Evolutionary conservation across 106 monocot genomes (phyloP), one percentile per base, ranked within the genome.

Genomic region (Platanthera zijinensis): DNA sequence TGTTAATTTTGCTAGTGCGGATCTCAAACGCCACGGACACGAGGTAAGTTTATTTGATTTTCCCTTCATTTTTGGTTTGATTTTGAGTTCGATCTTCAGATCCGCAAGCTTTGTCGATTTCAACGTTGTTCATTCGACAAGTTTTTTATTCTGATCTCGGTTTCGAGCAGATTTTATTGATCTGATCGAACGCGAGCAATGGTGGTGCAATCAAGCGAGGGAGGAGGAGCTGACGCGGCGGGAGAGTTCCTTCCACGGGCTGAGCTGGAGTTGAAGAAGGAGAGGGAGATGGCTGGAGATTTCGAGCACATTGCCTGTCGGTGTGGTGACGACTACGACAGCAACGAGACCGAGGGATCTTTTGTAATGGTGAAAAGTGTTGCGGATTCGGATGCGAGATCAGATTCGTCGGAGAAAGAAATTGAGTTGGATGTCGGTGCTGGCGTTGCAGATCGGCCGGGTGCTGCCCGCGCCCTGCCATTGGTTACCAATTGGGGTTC

Each of bases 351-450:
- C 51, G 72, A 72, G n/a, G 72, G 72, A 0, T 72, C 72, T 19
- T 72, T 72, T 51, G 72, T 72, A 10, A 51, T 72, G 72, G 72
- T 72, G 50, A 25, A 21, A 22, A 21, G 17, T 21, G 72, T 50
- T 10, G 51, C 21, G 46, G 72, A 72, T 72, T 72, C 51, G 51
- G 72, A 72, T 51, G 72, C 19, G 51, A 72, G 72, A 72, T 72
- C 72, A n/a, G 50, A 72, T 50, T 72, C 51, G 49, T 72, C 72
- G 10, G 72, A 72, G 50, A 72, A 51, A 9, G 72, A 50, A 12
- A 18, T 51, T 4, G 51, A 51, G 6, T 19, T 72, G 51, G 19
- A 51, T 46, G 72, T n/a, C 51, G n/a, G 72, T 51, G 51, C n/a
- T 5, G 61, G 61, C 61, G 18, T 19, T 10, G 72, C 10, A 46